A percentile compares a stretch with the other conserved stretches of the same genome.
Evolutionary conservation across 805 yeast species (phyloP).

Genomic region (Metschnikowia corniflorae): DNA sequence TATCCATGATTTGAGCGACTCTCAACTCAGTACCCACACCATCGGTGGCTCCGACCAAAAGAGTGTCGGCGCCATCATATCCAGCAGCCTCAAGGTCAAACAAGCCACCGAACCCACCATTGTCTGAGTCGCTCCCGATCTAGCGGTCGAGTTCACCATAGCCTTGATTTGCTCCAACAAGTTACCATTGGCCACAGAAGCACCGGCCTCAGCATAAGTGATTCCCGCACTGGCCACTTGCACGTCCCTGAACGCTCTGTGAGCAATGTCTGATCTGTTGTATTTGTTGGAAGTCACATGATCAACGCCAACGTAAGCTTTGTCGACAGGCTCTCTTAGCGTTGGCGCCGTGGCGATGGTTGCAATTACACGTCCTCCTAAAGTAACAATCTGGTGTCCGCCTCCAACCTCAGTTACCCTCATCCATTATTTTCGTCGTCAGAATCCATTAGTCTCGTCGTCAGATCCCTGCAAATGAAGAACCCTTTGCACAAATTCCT

Average conservation of each 20-base stretch:
- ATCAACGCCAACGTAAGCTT: constrained; percentile 83
- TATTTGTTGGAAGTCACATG: constrained; percentile 71
- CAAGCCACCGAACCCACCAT: constrained; percentile 98
- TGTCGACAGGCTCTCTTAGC: constrained; percentile 74
- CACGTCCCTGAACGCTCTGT: constrained; percentile 79
- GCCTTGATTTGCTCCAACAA: constrained; percentile 82
- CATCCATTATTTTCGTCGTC: too few species aligned
- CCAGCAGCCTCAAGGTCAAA: constrained; percentile 91
- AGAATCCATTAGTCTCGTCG: too few species aligned
- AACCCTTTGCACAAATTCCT: constrained; percentile 57
- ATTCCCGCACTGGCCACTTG: constrained; percentile 37
- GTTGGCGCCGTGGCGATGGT: constrained; percentile 80
- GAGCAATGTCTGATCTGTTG: constrained; percentile 91
- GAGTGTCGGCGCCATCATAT: constrained; percentile 69
- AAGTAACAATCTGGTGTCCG: constrained; percentile 67
- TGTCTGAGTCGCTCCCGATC: constrained; percentile 98
- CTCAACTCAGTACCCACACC: constrained; percentile 98
- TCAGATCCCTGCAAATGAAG: constrained; percentile 22
- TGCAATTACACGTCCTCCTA: constrained; percentile 97
- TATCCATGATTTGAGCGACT: constrained; percentile 85
- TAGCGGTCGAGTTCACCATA: constrained; percentile 84
- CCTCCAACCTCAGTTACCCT: too few species aligned
- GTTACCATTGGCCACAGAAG: constrained; percentile 95
- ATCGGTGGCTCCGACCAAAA: constrained; percentile 95
- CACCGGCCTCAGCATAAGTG: constrained; percentile 96